Percentiles rank a stretch among this genome's conserved stretches.
Conservation (phyloP, 257 asterid genomes). For the Handroanthus guayacan region DNA sequence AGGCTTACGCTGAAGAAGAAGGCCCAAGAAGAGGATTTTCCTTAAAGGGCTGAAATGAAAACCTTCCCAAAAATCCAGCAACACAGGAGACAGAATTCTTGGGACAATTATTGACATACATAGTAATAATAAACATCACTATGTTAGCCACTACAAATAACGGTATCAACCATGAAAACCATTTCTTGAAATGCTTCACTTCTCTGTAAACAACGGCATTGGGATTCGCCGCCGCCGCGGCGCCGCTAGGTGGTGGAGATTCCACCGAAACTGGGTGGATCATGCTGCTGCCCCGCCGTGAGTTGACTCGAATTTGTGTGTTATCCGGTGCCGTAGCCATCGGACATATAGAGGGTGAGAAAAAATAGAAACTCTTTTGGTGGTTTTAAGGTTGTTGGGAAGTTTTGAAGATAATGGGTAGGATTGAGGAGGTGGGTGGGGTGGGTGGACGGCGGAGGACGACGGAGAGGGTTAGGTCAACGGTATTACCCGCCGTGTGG, state of each 20-base stretch:
- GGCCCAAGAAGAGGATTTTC: constrained; percentile 96
- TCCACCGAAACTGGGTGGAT: constrained; percentile 66
- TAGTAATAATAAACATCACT: constrained; percentile 67
- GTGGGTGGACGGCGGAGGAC: constrained; percentile 49
- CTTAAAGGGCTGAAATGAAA: constrained; percentile 88
- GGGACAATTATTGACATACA: constrained; percentile 81
- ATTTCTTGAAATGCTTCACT: constrained; percentile 76
- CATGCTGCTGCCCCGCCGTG: constrained; percentile 64
- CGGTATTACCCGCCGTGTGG: constrained; percentile 43
- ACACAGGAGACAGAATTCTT: constrained; percentile 67
- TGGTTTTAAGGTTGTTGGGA: constrained; percentile 42
- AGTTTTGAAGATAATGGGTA: constrained; percentile 22
- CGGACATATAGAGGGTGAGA: constrained; percentile 31
- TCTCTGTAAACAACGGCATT: constrained; percentile 51
- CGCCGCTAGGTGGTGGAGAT: constrained; percentile 40
- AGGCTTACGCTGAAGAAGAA: constrained; percentile 77
- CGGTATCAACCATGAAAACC: constrained; percentile 84
- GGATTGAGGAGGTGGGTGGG: constrained; percentile 41
- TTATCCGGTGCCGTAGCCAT: constrained; percentile 56
- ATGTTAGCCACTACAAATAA: constrained; percentile 63
- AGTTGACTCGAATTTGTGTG: constrained; percentile 52
- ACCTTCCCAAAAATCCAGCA: constrained; percentile 71
- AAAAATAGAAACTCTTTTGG: constrained; percentile 9
- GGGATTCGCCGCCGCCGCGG: constrained; percentile 31
- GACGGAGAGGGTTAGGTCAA: constrained; percentile 47